These are phyloP conservation scores for Ceratobasidium papillatum DNA, from an alignment of 1,284 basidiomycete genomes.

Conservation along the genomic window DNA sequence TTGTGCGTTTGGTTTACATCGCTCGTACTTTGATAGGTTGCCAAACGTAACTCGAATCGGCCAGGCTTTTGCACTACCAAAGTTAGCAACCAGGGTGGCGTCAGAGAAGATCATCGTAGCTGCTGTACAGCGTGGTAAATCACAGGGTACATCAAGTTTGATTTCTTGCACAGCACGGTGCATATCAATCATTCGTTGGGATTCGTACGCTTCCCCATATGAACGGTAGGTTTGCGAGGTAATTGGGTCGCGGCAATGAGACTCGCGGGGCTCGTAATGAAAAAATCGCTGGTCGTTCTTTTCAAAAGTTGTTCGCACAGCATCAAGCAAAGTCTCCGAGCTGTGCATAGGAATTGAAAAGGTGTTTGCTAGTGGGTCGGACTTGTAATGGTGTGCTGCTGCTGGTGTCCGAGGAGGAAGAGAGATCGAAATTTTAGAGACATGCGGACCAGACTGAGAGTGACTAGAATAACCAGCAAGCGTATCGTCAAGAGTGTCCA, in stretches of 20 bases:
- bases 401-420: not conserved
- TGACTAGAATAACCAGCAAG: not conserved
- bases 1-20: slow-evolving; percentile 46
- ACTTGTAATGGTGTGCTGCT: not conserved
- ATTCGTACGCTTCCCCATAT: not conserved
- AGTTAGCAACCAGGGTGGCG: slow-evolving; percentile 51
- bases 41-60: slow-evolving; percentile 51
- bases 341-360: not conserved
- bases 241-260: not conserved
- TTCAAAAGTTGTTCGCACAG: not conserved
- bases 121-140: slow-evolving; percentile 47
- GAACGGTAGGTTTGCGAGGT: not conserved
- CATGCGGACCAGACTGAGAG: not conserved
- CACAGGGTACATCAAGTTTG: slow-evolving; percentile 43
- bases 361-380: not conserved
- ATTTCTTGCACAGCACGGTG: slow-evolving; percentile 3
- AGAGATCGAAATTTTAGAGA: not conserved
- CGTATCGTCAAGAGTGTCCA: not conserved
- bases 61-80: slow-evolving; percentile 51
- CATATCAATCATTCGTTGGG: not conserved
- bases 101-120: slow-evolving; percentile 54
- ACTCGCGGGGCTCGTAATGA: not conserved
- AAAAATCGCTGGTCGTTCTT: not conserved
- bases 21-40: slow-evolving; percentile 51
- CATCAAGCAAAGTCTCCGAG: not conserved